Percentiles rank a stretch among this genome's conserved stretches.
Evolutionary conservation across 2,329 filamentous ascomycete genomes (phyloP).

Genomic region (Colletotrichum neosansevieriae): DNA sequence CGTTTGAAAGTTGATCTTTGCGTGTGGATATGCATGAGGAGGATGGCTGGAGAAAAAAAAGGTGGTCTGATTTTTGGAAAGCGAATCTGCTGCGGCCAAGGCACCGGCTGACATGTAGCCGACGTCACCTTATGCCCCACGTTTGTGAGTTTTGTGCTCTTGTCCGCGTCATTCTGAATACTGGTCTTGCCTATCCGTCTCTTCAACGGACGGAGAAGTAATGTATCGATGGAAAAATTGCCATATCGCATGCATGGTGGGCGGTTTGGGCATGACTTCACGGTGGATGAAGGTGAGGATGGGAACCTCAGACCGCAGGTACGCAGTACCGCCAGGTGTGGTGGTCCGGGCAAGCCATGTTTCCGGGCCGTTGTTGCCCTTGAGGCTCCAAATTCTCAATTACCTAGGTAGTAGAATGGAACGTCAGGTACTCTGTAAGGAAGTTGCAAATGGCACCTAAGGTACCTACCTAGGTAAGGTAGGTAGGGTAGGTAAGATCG

Average conservation of each 20-base stretch:
- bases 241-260: slow-evolving; percentile 12
- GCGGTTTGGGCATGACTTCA: not conserved
- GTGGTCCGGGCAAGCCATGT: not conserved
- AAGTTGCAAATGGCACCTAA: not conserved
- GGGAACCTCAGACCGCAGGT: not conserved
- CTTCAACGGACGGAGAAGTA: not conserved
- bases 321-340: not conserved
- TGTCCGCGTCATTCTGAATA: slow-evolving; percentile 11
- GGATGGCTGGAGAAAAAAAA: slow-evolving; percentile 24
- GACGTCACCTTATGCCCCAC: slow-evolving; percentile 32
- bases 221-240: not conserved
- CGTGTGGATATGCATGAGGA: slow-evolving; percentile 25
- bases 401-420: too few relatives aligned
- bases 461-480: too few relatives aligned
- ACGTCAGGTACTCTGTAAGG: not conserved
- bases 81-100: slow-evolving; percentile 24
- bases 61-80: slow-evolving; percentile 37
- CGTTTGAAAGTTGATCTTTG: slow-evolving; percentile 13
- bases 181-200: not conserved
- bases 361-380: not conserved
- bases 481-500: too few relatives aligned
- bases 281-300: slow-evolving; percentile 1
- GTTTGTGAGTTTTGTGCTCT: not conserved
- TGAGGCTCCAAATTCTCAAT: not conserved
- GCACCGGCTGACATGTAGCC: slow-evolving; percentile 24